Conservation (phyloP, 805 yeast species). For the Blastobotrys mokoenaii region DNA sequence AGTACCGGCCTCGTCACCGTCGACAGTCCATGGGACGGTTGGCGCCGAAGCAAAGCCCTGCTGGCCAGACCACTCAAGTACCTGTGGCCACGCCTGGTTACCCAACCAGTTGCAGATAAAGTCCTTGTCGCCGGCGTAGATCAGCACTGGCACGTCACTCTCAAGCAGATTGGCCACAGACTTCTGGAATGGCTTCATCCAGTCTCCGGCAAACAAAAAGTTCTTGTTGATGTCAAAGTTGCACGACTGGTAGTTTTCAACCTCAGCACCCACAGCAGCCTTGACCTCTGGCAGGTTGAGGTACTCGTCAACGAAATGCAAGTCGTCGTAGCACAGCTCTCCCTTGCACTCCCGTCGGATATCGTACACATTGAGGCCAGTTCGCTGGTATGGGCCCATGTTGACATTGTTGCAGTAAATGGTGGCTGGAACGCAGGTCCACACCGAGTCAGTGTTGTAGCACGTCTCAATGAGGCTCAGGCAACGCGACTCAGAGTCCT, state of each 20-base stretch:
- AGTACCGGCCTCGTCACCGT: constrained; percentile 50
- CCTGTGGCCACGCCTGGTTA: constrained; percentile 64
- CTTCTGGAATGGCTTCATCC: constrained; percentile 79
- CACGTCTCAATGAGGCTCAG: constrained; percentile 66
- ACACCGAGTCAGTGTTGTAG: constrained; percentile 62
- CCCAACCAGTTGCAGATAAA: constrained; percentile 97
- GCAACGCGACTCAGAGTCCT: constrained; percentile 67
- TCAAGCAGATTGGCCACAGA: constrained; percentile 67
- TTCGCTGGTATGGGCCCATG: constrained; percentile 70
- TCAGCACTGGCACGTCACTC: constrained; percentile 65
- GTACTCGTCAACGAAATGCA: constrained; percentile 67
- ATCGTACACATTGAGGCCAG: constrained; percentile 90
- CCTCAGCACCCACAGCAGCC: constrained; percentile 85
- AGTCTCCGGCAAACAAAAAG: constrained; percentile 82
- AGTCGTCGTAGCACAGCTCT: constrained; percentile 69
- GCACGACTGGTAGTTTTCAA: constrained; percentile 67
- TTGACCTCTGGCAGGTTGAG: constrained; percentile 71
- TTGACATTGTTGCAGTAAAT: constrained; percentile 82
- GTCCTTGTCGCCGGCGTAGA: constrained; percentile 95
- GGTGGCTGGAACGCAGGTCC: constrained; percentile 87
- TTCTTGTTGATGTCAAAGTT: constrained; percentile 76
- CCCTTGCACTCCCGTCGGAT: constrained; percentile 71
- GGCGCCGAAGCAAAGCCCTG: constrained; percentile 42
- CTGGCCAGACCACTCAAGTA: constrained; percentile 56
- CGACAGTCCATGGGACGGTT: constrained; percentile 31